Base-by-base conservation (phyloP, 805 yeast species). In the Sugiyamaella mastotermitis region DNA sequence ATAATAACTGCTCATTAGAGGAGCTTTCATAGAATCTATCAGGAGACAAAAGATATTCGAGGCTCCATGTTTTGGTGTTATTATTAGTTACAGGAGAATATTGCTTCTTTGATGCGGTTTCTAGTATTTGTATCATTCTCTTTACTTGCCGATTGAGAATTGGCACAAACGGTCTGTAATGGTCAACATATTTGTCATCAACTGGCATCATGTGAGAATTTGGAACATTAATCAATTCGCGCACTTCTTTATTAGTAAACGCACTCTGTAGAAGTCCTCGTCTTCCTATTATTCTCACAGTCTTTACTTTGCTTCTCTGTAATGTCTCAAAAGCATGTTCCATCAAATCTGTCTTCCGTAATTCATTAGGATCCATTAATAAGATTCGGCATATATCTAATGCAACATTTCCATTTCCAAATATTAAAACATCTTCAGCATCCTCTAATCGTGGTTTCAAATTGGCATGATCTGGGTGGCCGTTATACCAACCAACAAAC, bases 401-500 rank as follows among this genome's bases (percentile, higher is more conserved):
- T 0, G 97, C 95, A 13, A 92, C 98, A 56, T 92, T 92, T 32
- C 98, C 98, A 58, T 88, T 90, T 5, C 99, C 99, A n/a, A 92
- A 72, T 22, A 92, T 80, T 0, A 82, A 75, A 1, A 86, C 95
- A 26, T 70, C 66, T 43, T 73, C 71, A 2, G 79, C 78, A 21
- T 70, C 61, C 2, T 69, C 68, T 50, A 90, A 66, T n/a, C 78
- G 77, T 4, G 85, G 82, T 15, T 67, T 60, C 11, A 68, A 56
- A 16, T 61, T 52, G 31, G 64, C 62, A 32, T 65, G 65, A 25
- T 73, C 78, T 0, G 96, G 95, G 49, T 80, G 82, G 0, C 95
- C 94, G 53, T 92, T 92, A 60, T 92, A 92, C 98, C 98, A 92
- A 31, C 85, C 92, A 18, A 92, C 97, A 64, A 92, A 83, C 41